Evolutionary conservation across 495 filamentous ascomycete genomes (phyloP).

Genomic region (Lasiosphaeria hispida): DNA sequence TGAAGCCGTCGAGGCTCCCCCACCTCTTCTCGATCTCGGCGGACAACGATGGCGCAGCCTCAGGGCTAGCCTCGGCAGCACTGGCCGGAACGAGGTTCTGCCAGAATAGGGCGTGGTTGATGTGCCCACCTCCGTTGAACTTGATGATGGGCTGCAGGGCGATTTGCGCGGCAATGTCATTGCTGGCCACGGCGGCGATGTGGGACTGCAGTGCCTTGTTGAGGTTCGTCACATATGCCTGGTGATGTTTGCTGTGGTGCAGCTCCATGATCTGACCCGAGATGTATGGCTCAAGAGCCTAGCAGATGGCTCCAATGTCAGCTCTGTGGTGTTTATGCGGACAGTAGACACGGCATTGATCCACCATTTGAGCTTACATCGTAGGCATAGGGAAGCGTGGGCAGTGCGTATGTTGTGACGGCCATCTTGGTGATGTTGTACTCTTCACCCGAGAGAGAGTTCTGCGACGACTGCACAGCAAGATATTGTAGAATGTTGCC

Average conservation of each 20-base stretch:
- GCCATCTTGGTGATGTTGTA: constrained; percentile 31
- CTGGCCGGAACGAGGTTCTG: constrained; percentile 78
- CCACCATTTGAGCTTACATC: constrained; percentile 35
- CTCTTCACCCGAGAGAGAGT: constrained; percentile 21
- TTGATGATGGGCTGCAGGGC: constrained; percentile 75
- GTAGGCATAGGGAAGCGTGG: constrained; percentile 45
- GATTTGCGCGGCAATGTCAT: constrained; percentile 59
- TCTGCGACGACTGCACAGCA: constrained; percentile 25
- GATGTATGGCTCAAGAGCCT: constrained; percentile 85
- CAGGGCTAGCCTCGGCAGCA: constrained; percentile 61
- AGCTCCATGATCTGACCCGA: constrained; percentile 94
- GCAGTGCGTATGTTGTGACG: constrained; percentile 35
- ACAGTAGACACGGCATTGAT: not conserved
- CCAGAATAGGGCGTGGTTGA: constrained; percentile 94
- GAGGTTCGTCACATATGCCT: constrained; percentile 69
- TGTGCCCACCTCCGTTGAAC: constrained; percentile 89
- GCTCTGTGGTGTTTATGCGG: not conserved
- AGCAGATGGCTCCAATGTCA: constrained; percentile 38
- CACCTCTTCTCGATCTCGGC: constrained; percentile 61
- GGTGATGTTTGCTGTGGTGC: constrained; percentile 70
- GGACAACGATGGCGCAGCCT: constrained; percentile 56
- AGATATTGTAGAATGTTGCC: constrained; percentile 29
- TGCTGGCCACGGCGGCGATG: constrained; percentile 46
- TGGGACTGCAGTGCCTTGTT: constrained; percentile 60
- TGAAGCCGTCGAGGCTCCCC: constrained; percentile 69